Percentiles rank a stretch among this genome's conserved stretches.
These are phyloP conservation scores for Dothideomycetes sp. DNA, from an alignment of 2,329 filamentous ascomycete genomes.

Conservation along the genomic window DNA sequence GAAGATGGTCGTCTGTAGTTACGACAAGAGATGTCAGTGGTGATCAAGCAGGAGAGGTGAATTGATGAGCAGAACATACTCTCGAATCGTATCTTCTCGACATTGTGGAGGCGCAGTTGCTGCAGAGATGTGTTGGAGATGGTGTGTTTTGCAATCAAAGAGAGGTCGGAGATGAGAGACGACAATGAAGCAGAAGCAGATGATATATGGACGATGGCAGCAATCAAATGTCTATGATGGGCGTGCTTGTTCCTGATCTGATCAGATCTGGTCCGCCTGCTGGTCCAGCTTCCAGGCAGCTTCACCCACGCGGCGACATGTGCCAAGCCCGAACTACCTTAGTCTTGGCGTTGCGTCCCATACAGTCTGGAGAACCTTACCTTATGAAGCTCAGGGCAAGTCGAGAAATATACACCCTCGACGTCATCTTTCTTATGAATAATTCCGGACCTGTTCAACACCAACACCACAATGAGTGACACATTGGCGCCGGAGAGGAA, in stretches of 20 bases:
- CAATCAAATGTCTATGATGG: not conserved
- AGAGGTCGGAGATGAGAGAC: too few relatives aligned
- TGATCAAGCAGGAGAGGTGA: not conserved
- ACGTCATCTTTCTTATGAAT: not conserved
- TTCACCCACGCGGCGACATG: not conserved
- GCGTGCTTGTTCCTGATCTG: too few relatives aligned
- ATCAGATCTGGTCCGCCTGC: too few relatives aligned
- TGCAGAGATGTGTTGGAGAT: too few relatives aligned
- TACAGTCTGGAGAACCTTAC: not conserved
- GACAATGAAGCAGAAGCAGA: not conserved
- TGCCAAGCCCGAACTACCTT: not conserved
- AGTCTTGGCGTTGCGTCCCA: not conserved
- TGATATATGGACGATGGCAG: not conserved
- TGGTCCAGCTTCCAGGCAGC: not conserved
- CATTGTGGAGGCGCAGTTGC: slow-evolving; percentile 54
- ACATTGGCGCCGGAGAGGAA: slow-evolving; percentile 11
- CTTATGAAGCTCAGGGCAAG: not conserved
- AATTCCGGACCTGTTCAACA: not conserved
- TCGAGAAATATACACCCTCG: not conserved
- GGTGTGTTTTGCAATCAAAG: too few relatives aligned
- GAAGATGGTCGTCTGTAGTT: slow-evolving; percentile 76
- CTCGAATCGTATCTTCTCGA: slow-evolving; percentile 95
- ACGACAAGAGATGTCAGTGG: slow-evolving; percentile 6
- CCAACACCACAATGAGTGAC: not conserved
- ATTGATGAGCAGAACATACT: too few relatives aligned